phyloP scores from a whole-genome alignment of 2,329 filamentous ascomycete species.

The Aspergillus aculeatus region DNA sequence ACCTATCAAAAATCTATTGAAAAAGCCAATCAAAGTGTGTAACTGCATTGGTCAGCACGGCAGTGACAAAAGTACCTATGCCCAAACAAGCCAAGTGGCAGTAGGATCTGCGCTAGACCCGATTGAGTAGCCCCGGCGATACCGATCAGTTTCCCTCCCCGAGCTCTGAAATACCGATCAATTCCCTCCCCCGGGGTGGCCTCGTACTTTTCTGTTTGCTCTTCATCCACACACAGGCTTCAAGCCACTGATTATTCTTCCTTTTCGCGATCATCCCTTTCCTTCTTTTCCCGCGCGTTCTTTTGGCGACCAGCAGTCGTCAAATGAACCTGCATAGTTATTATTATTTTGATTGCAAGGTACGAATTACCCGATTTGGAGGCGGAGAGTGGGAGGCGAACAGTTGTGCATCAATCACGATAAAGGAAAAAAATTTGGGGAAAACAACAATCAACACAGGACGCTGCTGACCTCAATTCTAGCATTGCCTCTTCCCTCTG shows the following conservation, averaged over 20 bases:
- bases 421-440: not conserved
- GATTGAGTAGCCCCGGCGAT: constrained; percentile 9
- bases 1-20: not conserved
- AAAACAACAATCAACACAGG: constrained; percentile 12
- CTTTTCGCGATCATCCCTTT: constrained; percentile 4
- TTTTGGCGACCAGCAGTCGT: constrained; percentile 82
- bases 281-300: constrained; percentile 65
- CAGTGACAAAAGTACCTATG: constrained; percentile 11
- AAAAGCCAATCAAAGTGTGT: not conserved
- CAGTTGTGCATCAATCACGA: not conserved
- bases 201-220: constrained; percentile 1
- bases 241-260: constrained; percentile 3
- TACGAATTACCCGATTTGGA: constrained; percentile 45
- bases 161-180: constrained; percentile 18
- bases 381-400: not conserved
- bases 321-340: constrained; percentile 96
- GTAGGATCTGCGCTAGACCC: constrained; percentile 19
- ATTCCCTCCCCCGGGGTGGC: constrained; percentile 9
- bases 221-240: constrained; percentile 1
- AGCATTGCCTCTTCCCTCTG: constrained; percentile 60
- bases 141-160: constrained; percentile 17
- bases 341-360: constrained; percentile 60
- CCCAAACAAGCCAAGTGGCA: constrained; percentile 8
- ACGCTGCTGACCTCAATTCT: constrained; percentile 5
- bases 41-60: constrained; percentile 6